These are phyloP conservation scores for Fonsecaea monophora DNA, from an alignment of 2,329 filamentous ascomycete species.

Conservation along the genomic window DNA sequence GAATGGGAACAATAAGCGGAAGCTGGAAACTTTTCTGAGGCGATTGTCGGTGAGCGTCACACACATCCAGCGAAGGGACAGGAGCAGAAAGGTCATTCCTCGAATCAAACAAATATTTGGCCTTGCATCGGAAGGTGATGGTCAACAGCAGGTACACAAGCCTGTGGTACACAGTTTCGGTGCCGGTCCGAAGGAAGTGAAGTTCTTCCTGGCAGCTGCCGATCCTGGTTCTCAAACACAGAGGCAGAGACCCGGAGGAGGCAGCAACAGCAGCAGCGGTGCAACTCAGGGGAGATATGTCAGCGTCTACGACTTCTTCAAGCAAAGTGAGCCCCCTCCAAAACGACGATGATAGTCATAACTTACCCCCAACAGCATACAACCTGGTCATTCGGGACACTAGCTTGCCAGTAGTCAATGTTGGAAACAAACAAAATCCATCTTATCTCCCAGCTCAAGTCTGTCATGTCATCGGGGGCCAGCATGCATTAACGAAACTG, in stretches of 20 bases:
- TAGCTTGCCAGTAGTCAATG: slow-evolving; percentile 68
- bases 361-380: slow-evolving; percentile 38
- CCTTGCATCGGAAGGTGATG: slow-evolving; percentile 10
- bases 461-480: slow-evolving; percentile 68
- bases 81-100: background rate
- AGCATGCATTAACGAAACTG: slow-evolving; percentile 67
- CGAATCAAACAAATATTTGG: slow-evolving; percentile 2
- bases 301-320: slow-evolving; percentile 61
- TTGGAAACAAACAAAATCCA: slow-evolving; percentile 64
- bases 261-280: background rate
- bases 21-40: slow-evolving; percentile 4
- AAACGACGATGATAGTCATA: background rate
- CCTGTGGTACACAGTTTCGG: slow-evolving; percentile 49
- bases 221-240: background rate
- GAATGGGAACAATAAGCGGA: background rate
- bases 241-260: background rate
- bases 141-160: slow-evolving; percentile 41
- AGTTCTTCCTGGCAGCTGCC: slow-evolving; percentile 58
- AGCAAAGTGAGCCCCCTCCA: slow-evolving; percentile 39
- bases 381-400: slow-evolving; percentile 47
- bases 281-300: slow-evolving; percentile 53
- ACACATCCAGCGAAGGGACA: slow-evolving; percentile 2
- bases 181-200: slow-evolving; percentile 60
- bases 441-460: slow-evolving; percentile 72
- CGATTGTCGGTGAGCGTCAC: background rate